Evolutionary conservation across 2,329 filamentous ascomycete species (phyloP).

Genomic region (Trichoderma aggressivum): DNA sequence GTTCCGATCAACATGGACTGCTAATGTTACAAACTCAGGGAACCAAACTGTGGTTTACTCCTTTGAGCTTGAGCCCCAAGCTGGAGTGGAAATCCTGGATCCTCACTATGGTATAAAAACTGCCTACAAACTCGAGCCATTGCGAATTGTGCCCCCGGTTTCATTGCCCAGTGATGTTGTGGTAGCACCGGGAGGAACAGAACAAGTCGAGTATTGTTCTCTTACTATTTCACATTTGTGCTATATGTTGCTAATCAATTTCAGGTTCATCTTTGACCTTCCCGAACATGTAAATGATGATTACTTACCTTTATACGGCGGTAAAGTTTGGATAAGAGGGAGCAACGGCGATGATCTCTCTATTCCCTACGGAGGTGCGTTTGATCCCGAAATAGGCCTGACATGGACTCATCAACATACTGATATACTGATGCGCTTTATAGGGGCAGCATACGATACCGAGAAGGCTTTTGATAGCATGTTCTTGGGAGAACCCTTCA

Average conservation of each 20-base stretch:
- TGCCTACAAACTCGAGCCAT: slow-evolving; percentile 29
- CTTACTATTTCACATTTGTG: background rate
- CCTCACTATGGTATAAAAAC: slow-evolving; percentile 29
- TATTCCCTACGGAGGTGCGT: slow-evolving; percentile 40
- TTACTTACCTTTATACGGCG: slow-evolving; percentile 42
- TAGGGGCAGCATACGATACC: slow-evolving; percentile 37
- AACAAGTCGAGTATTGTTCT: slow-evolving; percentile 27
- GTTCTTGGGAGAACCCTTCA: slow-evolving; percentile 31
- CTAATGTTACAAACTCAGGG: slow-evolving; percentile 44
- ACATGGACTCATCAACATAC: background rate
- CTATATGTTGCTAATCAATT: background rate
- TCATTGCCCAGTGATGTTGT: slow-evolving; percentile 28
- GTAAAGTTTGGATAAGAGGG: slow-evolving; percentile 42
- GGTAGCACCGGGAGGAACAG: slow-evolving; percentile 30
- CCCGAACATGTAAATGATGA: slow-evolving; percentile 32
- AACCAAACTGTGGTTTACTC: slow-evolving; percentile 39
- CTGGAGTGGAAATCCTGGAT: slow-evolving; percentile 36
- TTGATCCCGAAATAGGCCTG: background rate
- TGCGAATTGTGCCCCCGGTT: slow-evolving; percentile 29
- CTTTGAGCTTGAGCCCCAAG: slow-evolving; percentile 39
- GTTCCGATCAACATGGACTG: slow-evolving; percentile 35
- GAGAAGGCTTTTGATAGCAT: slow-evolving; percentile 39
- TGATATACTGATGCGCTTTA: background rate
- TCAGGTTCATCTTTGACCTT: slow-evolving; percentile 30
- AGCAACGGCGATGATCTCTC: slow-evolving; percentile 40